phyloP scores from a whole-genome alignment of 1,284 basidiomycete species.

The Naganishia albida region DNA sequence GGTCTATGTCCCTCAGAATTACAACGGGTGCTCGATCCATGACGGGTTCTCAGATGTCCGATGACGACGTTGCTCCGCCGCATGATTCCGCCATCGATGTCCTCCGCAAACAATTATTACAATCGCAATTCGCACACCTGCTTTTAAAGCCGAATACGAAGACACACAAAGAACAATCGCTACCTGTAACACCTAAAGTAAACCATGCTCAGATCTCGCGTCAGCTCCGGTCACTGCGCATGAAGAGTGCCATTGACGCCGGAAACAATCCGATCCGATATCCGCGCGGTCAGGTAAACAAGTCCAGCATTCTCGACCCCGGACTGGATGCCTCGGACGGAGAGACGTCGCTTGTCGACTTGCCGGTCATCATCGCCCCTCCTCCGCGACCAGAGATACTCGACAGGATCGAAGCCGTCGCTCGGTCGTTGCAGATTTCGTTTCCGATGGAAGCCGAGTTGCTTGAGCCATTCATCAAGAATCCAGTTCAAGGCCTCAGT shows the following conservation, averaged over 20 bases:
- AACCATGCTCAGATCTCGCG: constrained; percentile 11
- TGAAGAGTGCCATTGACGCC: constrained; percentile 8
- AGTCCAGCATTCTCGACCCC: background rate
- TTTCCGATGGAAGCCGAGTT: constrained; percentile 20
- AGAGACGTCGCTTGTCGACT: background rate
- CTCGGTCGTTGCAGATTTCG: constrained; percentile 14
- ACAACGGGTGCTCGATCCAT: too few species aligned
- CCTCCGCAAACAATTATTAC: background rate
- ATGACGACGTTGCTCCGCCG: background rate
- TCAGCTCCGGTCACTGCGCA: constrained; percentile 2
- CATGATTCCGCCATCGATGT: background rate
- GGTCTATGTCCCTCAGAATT: background rate
- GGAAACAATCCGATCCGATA: constrained; percentile 30
- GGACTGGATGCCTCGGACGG: constrained; percentile 9
- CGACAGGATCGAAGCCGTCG: constrained; percentile 20
- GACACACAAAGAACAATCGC: background rate
- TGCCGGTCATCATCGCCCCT: background rate
- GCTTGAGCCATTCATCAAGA: constrained; percentile 22
- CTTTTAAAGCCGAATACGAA: background rate
- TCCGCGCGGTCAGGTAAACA: constrained; percentile 24
- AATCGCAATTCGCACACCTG: constrained; percentile 5
- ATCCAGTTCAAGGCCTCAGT: constrained; percentile 9
- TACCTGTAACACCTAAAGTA: background rate
- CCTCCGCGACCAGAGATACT: constrained; percentile 5
- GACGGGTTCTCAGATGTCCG: background rate